A percentile compares a stretch with the other conserved stretches of the same genome.
Evolutionary conservation across 371 early-diverging fungal species (phyloP).

Genomic region (Enterospora canceri): DNA sequence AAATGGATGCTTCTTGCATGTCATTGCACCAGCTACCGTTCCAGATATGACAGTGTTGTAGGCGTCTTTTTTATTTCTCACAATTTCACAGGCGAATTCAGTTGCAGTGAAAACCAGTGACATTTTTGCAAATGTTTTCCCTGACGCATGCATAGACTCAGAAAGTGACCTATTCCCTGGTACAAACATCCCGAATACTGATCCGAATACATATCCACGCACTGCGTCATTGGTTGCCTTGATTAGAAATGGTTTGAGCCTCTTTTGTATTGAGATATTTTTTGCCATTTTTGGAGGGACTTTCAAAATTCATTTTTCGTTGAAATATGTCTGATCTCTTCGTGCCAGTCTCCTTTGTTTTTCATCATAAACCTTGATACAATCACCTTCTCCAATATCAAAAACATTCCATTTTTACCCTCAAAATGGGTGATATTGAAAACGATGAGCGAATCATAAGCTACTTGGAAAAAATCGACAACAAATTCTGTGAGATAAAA

Average conservation of each 20-base stretch:
- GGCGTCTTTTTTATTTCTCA: conserved; percentile 16
- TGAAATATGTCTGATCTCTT: neutral
- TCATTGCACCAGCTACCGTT: conserved; percentile 26
- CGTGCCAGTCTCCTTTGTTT: neutral
- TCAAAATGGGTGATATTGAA: conserved; percentile 16
- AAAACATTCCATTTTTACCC: neutral
- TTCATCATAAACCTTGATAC: neutral
- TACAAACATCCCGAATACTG: conserved; percentile 38
- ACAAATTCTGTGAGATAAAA: conserved; percentile 40
- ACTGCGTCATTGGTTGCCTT: conserved; percentile 20
- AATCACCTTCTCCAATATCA: neutral
- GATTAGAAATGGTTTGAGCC: conserved; percentile 15
- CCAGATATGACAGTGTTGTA: conserved; percentile 26
- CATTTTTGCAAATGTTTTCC: conserved; percentile 46
- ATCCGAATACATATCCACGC: conserved; percentile 48
- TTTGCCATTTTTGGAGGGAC: neutral
- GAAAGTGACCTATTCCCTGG: conserved; percentile 3
- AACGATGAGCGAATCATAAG: conserved; percentile 40
- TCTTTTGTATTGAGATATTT: neutral
- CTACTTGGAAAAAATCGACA: conserved; percentile 43
- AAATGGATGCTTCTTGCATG: neutral
- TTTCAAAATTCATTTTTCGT: neutral
- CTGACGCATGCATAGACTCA: conserved; percentile 25
- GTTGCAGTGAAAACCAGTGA: conserved; percentile 32
- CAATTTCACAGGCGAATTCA: conserved; percentile 21